These are phyloP conservation scores for Scenedesmus sp. DNA, from an alignment of 163 green algal genomes.

Conservation along the genomic window DNA sequence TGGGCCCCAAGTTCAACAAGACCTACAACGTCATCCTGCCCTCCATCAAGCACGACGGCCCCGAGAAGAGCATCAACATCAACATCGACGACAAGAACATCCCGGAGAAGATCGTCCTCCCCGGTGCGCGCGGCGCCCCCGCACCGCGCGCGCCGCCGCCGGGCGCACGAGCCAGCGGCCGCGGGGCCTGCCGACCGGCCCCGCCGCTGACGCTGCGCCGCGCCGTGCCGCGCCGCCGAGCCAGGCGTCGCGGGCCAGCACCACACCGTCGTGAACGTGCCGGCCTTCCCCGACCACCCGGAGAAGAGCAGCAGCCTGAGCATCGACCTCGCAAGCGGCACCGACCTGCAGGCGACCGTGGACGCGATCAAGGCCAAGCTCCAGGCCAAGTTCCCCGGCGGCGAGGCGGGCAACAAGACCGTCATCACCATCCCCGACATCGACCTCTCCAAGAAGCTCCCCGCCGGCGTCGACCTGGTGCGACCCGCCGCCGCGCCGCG, in stretches of 20 bases:
- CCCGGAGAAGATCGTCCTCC: neutral
- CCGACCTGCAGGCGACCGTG: too few relatives aligned
- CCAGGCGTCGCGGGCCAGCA: neutral
- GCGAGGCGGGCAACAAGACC: neutral
- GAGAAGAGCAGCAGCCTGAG: constrained; percentile 4
- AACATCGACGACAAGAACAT: neutral
- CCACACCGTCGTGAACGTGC: constrained; percentile 31
- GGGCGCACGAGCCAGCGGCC: neutral
- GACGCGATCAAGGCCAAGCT: neutral
- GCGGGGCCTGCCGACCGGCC: neutral
- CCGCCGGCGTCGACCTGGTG: neutral
- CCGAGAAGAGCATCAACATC: neutral
- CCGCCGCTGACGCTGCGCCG: neutral
- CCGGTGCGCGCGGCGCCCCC: neutral
- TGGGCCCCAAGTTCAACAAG: neutral
- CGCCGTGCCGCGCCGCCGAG: too few relatives aligned
- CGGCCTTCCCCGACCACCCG: neutral
- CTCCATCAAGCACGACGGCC: constrained; percentile 13
- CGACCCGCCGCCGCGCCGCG: too few relatives aligned
- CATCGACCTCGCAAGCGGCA: neutral
- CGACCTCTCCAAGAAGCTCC: constrained; percentile 27
- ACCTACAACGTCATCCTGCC: constrained; percentile 35
- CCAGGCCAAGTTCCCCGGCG: neutral
- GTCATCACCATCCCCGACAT: constrained; percentile 27
- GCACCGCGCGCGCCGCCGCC: neutral